Conservation (phyloP, 768 basidiomycete species). For the Glaciozyma martinii region DNA sequence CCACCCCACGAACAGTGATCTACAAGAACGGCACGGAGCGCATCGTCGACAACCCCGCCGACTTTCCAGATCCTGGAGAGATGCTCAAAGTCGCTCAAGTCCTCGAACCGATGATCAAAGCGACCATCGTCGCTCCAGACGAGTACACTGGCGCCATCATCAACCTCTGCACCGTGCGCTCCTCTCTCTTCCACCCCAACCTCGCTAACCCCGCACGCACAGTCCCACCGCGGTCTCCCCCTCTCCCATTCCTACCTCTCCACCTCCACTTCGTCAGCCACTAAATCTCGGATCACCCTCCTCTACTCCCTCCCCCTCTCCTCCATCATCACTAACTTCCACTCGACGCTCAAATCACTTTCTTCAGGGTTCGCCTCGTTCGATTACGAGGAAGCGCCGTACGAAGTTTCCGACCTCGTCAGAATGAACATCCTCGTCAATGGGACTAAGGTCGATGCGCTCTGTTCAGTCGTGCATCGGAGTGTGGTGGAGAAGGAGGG, state of each 20-base stretch:
- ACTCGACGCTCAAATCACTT: slow-evolving; percentile 84
- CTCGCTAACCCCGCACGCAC: neutral
- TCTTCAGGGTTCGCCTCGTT: slow-evolving; percentile 87
- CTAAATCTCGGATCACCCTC: slow-evolving; percentile 49
- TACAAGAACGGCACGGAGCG: slow-evolving; percentile 57
- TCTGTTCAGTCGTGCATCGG: slow-evolving; percentile 82
- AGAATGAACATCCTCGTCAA: slow-evolving; percentile 90
- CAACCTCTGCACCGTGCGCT: slow-evolving; percentile 61
- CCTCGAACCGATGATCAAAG: slow-evolving; percentile 86
- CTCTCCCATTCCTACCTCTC: slow-evolving; percentile 80
- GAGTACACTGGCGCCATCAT: slow-evolving; percentile 94
- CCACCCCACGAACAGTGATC: slow-evolving; percentile 50
- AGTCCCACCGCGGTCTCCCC: slow-evolving; percentile 66
- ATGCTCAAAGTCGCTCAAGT: slow-evolving; percentile 55
- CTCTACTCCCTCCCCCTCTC: slow-evolving; percentile 76
- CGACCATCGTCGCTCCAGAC: slow-evolving; percentile 89
- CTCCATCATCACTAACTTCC: slow-evolving; percentile 91
- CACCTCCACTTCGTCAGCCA: slow-evolving; percentile 35
- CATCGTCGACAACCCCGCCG: slow-evolving; percentile 78
- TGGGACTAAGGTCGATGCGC: slow-evolving; percentile 78
- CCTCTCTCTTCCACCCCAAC: neutral
- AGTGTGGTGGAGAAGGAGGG: slow-evolving; percentile 67
- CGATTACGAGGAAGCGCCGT: slow-evolving; percentile 95
- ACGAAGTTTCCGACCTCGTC: slow-evolving; percentile 40
- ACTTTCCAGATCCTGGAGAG: slow-evolving; percentile 80